Evolutionary conservation across 495 filamentous ascomycete genomes (phyloP).

Genomic region (Barbatosphaeria neglecta): DNA sequence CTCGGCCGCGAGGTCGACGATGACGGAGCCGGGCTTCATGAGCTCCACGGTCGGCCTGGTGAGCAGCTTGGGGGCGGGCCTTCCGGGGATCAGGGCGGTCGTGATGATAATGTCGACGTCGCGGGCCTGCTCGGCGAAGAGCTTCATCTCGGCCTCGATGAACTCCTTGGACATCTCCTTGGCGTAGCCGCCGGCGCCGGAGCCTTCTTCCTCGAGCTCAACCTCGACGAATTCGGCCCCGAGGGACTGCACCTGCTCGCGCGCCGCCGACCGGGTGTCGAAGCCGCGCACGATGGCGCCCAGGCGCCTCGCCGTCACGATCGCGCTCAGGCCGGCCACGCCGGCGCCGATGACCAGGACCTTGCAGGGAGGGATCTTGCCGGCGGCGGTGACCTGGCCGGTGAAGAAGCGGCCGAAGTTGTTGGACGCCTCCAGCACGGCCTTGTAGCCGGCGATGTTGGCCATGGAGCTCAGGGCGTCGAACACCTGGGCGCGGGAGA

Average conservation of each 20-base stretch:
- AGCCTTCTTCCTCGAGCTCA: conserved; percentile 69
- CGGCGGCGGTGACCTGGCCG: conserved; percentile 73
- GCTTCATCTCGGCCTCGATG: conserved; percentile 76
- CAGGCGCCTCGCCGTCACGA: conserved; percentile 65
- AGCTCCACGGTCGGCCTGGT: conserved; percentile 63
- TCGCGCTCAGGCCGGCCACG: conserved; percentile 71
- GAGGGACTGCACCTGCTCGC: conserved; percentile 74
- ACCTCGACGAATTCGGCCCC: conserved; percentile 80
- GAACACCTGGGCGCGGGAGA: conserved; percentile 70
- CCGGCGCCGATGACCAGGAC: conserved; percentile 74
- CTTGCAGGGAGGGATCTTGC: conserved; percentile 72
- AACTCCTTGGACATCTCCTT: conserved; percentile 87
- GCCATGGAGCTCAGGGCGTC: conserved; percentile 78
- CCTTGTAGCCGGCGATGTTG: conserved; percentile 81
- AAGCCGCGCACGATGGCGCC: conserved; percentile 80
- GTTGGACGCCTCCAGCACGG: conserved; percentile 71
- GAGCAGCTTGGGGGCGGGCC: conserved; percentile 64
- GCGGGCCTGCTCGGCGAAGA: conserved; percentile 67
- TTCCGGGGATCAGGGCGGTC: conserved; percentile 70
- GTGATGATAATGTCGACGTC: conserved; percentile 85
- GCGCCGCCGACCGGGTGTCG: conserved; percentile 64
- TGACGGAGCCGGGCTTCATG: conserved; percentile 72
- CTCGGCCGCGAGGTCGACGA: conserved; percentile 74
- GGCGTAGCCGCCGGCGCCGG: conserved; percentile 70
- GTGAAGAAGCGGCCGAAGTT: conserved; percentile 73